Evolutionary conservation across 2,329 filamentous ascomycete genomes (phyloP).

Genomic region (Neofusicoccum laricinum): DNA sequence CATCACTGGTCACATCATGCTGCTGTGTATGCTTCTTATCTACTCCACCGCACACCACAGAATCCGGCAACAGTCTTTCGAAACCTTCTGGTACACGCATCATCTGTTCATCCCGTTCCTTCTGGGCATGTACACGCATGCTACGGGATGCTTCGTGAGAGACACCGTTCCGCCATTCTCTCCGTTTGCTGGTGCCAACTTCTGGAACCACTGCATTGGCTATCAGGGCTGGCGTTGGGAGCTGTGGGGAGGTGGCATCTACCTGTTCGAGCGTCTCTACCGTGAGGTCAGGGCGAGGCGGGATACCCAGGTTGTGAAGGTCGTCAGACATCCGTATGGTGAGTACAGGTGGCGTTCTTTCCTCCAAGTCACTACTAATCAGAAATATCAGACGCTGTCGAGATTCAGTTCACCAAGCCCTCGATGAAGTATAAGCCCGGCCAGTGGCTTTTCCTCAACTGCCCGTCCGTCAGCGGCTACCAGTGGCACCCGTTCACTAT

Average conservation of each 20-base stretch:
- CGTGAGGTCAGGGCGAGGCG: conserved; percentile 83
- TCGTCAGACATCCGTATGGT: conserved; percentile 94
- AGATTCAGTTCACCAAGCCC: conserved; percentile 95
- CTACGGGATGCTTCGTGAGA: conserved; percentile 92
- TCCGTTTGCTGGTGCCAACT: conserved; percentile 76
- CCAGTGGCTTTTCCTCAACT: conserved; percentile 96
- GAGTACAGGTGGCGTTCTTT: conserved; percentile 32
- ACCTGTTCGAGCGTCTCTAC: conserved; percentile 84
- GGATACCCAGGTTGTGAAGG: conserved; percentile 84
- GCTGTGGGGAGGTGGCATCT: conserved; percentile 78
- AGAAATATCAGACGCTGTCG: conserved; percentile 69
- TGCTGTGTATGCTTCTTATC: conserved; percentile 98
- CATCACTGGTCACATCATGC: conserved; percentile 95
- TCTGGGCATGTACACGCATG: conserved; percentile 91
- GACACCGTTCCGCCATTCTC: conserved; percentile 70
- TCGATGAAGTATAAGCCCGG: conserved; percentile 98
- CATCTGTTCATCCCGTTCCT: conserved; percentile 98
- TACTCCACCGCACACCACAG: conserved; percentile 92
- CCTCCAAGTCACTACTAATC: conserved; percentile 2
- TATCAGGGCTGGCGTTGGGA: conserved; percentile 99
- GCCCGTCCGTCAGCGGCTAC: conserved; percentile 79
- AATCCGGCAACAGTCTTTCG: conserved; percentile 94
- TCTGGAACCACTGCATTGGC: conserved; percentile 91
- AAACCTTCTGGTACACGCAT: conserved; percentile 99
- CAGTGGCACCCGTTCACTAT: conserved; percentile 99